Conservation (phyloP, 225 moss, liverwort and hornwort species). For the Thuidium tamariscinum region DNA sequence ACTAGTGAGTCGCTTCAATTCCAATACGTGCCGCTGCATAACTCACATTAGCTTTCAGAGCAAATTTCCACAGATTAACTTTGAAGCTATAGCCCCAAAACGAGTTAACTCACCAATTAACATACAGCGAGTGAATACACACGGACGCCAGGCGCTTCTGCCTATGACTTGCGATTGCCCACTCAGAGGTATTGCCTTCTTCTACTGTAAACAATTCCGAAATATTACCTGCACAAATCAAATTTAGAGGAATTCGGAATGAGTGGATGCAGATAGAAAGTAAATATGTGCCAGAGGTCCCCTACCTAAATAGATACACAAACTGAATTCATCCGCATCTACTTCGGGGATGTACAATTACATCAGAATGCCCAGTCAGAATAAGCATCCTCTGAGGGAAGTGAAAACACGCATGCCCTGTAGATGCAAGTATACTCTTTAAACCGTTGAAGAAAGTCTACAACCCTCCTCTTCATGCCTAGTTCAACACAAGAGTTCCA, state of each 20-base stretch:
- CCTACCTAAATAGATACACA: background rate
- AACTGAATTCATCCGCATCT: background rate
- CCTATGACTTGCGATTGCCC: conserved; percentile 53
- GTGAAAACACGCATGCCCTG: background rate
- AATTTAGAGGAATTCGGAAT: background rate
- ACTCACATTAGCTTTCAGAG: background rate
- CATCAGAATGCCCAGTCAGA: background rate
- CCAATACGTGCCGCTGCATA: background rate
- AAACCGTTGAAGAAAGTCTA: background rate
- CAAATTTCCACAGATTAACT: background rate
- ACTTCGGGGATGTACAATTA: background rate
- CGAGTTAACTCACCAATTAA: conserved; percentile 59
- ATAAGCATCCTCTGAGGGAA: background rate
- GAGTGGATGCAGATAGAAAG: background rate
- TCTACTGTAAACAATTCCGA: conserved; percentile 52
- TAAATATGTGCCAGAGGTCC: background rate
- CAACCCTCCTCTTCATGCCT: background rate
- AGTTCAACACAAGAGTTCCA: background rate
- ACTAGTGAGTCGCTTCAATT: background rate
- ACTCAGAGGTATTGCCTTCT: conserved; percentile 37
- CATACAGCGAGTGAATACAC: conserved; percentile 53
- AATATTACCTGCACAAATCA: conserved; percentile 38
- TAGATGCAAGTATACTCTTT: background rate
- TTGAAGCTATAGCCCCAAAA: background rate
- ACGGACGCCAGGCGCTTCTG: conserved; percentile 78